Base-by-base conservation (phyloP, 2,329 filamentous ascomycete genomes). In the Fusarium camptoceras region DNA sequence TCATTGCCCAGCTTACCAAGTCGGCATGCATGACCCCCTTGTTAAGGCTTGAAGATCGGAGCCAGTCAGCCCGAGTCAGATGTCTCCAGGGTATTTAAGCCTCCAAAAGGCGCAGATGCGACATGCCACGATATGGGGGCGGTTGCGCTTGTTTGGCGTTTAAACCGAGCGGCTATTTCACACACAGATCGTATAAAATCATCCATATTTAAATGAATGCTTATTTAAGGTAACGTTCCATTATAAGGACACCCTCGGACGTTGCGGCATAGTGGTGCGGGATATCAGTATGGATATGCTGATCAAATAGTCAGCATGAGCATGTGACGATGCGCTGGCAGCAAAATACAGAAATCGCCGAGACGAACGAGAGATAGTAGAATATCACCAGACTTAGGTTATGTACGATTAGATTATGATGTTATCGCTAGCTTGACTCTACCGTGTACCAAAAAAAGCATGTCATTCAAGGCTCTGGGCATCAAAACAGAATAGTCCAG, bases 111-210 rank as follows among this genome's bases (percentile, higher is more conserved):
- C 63, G 51, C 54, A 60, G 55, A n/a, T 20, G 14, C 27, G 39
- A 46, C 28, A 37, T 58, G 55, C 46, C 48, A 55, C 55, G 39
- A 39, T 34, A 39, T 46, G 25, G 50, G 54, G 47, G 67, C 63
- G 50, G 47, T 46, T 56, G 70, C 59, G 69, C 60, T 51, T 72
- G 50, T 24, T 41, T 53, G 49, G 55, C 69, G 70, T 28, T 50
- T 63, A 68, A 24, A 28, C 9, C 20, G 18, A 22, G 63, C 70
- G 70, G 70, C 63, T 65, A 61, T 30, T 47, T 34, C 31, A 25
- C 22, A 41, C 22, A 8, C 6, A 25, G 12, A 53, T 34, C 30
- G 28, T 27, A 8, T 11, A 42, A 22, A 27, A 25, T 22, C n/a
- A 11, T 22, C 20, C 18, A 11, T 41, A 31, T 53, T 44, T 37